Evolutionary conservation across 306 rosid genomes (phyloP).

Genomic region (Lotus japonicus): DNA sequence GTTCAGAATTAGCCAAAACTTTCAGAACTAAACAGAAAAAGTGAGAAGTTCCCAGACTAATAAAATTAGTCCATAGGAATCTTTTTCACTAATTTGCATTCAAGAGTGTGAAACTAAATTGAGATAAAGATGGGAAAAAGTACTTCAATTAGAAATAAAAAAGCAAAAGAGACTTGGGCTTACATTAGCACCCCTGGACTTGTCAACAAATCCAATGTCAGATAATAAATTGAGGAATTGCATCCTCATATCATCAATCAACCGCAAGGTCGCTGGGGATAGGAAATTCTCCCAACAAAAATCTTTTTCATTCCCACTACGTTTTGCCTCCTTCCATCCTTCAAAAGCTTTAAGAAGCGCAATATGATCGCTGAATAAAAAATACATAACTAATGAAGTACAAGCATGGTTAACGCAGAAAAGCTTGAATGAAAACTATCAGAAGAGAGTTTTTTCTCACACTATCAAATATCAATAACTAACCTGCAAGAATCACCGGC

Average conservation of each 20-base stretch:
- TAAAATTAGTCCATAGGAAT: background rate
- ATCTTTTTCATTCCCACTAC: conserved; percentile 48
- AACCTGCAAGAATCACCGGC: conserved; percentile 96
- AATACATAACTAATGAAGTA: conserved; percentile 12
- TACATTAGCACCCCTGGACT: conserved; percentile 66
- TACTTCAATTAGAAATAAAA: conserved; percentile 7
- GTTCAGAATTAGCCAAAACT: background rate
- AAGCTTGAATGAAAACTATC: background rate
- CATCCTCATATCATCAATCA: conserved; percentile 94
- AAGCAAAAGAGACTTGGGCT: conserved; percentile 25
- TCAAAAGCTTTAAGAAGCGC: conserved; percentile 93
- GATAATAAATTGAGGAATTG: conserved; percentile 86
- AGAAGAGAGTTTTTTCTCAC: conserved; percentile 6
- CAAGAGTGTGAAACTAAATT: background rate
- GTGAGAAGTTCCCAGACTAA: background rate
- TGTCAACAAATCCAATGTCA: conserved; percentile 89
- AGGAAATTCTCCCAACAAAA: conserved; percentile 92
- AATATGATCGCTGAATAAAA: conserved; percentile 72
- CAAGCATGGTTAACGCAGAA: conserved; percentile 7
- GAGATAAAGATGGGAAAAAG: background rate
- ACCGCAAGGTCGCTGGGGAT: conserved; percentile 78
- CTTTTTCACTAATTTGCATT: background rate
- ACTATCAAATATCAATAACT: conserved; percentile 10
- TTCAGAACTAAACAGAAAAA: background rate
- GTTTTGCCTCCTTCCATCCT: conserved; percentile 92